phyloP scores from a whole-genome alignment of 129 eudicot species.

The Apium graveolens region DNA sequence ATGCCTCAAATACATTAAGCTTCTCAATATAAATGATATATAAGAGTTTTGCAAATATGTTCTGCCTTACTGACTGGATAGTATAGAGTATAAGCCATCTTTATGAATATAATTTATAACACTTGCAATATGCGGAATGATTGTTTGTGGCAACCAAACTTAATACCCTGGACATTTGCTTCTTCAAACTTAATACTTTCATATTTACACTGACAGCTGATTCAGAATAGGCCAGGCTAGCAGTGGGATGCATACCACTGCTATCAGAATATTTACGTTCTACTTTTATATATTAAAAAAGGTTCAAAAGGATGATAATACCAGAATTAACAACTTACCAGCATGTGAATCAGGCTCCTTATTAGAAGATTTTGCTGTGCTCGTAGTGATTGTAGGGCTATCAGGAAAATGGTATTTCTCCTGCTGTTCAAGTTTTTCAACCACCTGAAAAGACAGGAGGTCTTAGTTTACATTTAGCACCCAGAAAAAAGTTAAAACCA shows the following conservation, averaged over 20 bases:
- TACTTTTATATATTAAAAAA: too few species aligned
- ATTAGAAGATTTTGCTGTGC: conserved; percentile 19
- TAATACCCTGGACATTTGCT: background rate
- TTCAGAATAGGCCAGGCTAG: background rate
- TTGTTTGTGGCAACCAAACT: background rate
- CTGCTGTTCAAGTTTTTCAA: conserved; percentile 18
- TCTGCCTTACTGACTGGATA: background rate
- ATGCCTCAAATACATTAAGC: background rate
- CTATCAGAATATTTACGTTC: too few species aligned
- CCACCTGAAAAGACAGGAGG: conserved; percentile 27
- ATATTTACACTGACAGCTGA: background rate
- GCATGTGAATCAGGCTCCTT: conserved; percentile 17
- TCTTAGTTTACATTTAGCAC: background rate
- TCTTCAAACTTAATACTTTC: background rate
- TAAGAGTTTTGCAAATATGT: background rate
- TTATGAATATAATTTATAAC: background rate
- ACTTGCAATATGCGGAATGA: background rate
- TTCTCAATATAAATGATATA: background rate
- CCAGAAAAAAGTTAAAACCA: background rate
- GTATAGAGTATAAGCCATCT: background rate
- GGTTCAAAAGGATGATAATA: too few species aligned
- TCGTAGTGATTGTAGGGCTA: conserved; percentile 27
- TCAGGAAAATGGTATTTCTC: conserved; percentile 21
- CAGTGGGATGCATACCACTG: background rate
- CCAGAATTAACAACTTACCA: conserved; percentile 31